Base-by-base conservation (phyloP, 2,329 filamentous ascomycete genomes). In the Akanthomyces dipterigenus region DNA sequence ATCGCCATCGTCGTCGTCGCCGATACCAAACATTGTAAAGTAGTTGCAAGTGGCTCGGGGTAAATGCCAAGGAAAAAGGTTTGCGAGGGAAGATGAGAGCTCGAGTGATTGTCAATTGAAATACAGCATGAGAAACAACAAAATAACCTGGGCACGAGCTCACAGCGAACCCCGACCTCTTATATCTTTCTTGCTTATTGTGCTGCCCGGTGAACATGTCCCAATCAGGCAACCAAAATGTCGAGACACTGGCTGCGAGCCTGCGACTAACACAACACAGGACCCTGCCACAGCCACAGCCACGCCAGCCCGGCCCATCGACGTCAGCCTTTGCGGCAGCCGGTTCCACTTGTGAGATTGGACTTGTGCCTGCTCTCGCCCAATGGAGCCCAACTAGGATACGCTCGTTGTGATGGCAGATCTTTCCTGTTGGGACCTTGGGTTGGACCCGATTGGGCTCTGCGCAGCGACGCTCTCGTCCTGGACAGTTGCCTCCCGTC, bases 1-100 rank as follows among this genome's bases (percentile, higher is more conserved):
- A 42, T 61, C 42, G 50, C 49, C 50, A 34, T 60, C 57, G 58
- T 61, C 58, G 58, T 60, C 58, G 49, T 54, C 58, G 58, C 58
- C 58, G 24, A 61, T 36, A 6, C 58, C 58, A 2, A 61, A 55
- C 58, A 61, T 61, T 38, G 12, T 55, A 24, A 24, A 31, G 28
- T 48, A 8, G 58, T 60, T 48, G 28, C 16, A 5, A 22, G 38
- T 45, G 18, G 36, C 4, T 46, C 55, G 38, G 7, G n/a, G 8
- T 20, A 24, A 14, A 5, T 31, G 31, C 31, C 31, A 20, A 14
- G 3, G 14, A 7, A 40, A 59, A 28, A 16, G 3, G 16, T 38
- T 14, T 6, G 2, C 16, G 22, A 14, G 34, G 9, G 12, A 22
- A 20, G 16, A 51, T 24, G 5, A 38, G 1, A 5, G 26, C 7